Evolutionary conservation across 495 filamentous ascomycete species (phyloP), one percentile per base, ranked within the genome.

Genomic region (Podospora pseudoanserina): DNA sequence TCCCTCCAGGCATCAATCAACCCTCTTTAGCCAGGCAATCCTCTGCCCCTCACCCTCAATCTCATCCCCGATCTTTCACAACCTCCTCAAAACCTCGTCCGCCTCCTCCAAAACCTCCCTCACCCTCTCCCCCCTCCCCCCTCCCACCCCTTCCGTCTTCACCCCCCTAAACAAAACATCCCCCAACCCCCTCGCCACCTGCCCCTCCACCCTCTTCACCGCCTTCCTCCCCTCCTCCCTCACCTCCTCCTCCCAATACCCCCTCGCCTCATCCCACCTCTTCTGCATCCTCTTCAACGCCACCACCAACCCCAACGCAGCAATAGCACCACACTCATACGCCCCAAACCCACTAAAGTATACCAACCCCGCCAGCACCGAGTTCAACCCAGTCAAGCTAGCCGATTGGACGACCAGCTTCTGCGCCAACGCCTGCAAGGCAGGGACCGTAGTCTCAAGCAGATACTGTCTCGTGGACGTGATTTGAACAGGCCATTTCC

Each of bases 311-410:
- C 92, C 93, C 5, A 96, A 76, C 3, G 91, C 92, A 0, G 88
- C 91, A n/a, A 97, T 80, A 16, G 90, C 91, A 34, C 90, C 87
- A 15, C 90, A 88, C 77, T 94, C 91, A 74, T 96, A 96, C 0
- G 91, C 66, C 5, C 81, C 77, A 0, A 80, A 66, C 2, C 79
- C 80, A 18, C 90, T 89, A 53, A 92, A 72, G 71, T 91, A 94
- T 4, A 90, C 81, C 11, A 94, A 85, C 0, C 82, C 87, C 0
- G 87, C 88, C 16, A 97, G 83, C 2, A 86, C 85, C 4, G 85
- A 85, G 11, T 87, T 85, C 11, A 89, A 76, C 2, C 84, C 85
- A 1, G 88, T 86, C 0, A 89, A 88, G 39, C 87, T 87, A 4
- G 92, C 76, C n/a, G 89, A 89, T 74, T 91, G 86, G 49, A 96